These are phyloP conservation scores for Penicillium brevicompactum DNA, from an alignment of 2,329 filamentous ascomycete genomes.

Conservation along the genomic window DNA sequence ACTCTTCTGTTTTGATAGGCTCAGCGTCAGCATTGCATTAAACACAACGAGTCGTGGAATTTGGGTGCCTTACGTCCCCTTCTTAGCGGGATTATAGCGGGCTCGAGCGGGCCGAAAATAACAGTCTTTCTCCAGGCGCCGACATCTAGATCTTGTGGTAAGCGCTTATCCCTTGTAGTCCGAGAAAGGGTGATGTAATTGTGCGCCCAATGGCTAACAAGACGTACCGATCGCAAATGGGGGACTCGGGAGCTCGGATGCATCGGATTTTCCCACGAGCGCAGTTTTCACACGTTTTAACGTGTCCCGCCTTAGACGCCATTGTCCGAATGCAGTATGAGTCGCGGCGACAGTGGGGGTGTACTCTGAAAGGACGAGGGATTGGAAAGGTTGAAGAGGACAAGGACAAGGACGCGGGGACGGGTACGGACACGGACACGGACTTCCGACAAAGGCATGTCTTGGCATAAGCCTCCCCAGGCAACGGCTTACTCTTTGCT, in stretches of 20 bases:
- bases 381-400: not conserved
- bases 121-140: conserved; percentile 14
- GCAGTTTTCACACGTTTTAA: conserved; percentile 17
- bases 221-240: conserved; percentile 15
- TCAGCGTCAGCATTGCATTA: not conserved
- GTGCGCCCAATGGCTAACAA: not conserved
- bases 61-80: conserved; percentile 8
- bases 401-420: conserved; percentile 1
- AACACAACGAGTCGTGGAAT: not conserved
- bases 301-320: not conserved
- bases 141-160: conserved; percentile 5
- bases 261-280: conserved; percentile 17
- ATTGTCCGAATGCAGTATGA: conserved; percentile 1
- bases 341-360: not conserved
- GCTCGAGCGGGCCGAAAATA: conserved; percentile 16
- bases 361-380: not conserved
- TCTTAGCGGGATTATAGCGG: conserved; percentile 12
- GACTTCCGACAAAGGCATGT: not conserved
- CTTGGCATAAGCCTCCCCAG: not conserved
- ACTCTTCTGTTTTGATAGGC: not conserved
- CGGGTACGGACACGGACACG: conserved; percentile 1
- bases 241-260: conserved; percentile 4
- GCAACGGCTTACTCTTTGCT: not conserved
- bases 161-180: not conserved
- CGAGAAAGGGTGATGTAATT: not conserved